A percentile compares a stretch with the other conserved stretches of the same genome.
These are phyloP conservation scores for Trichoderma sp. DNA, from an alignment of 2,329 filamentous ascomycete genomes.

Conservation along the genomic window DNA sequence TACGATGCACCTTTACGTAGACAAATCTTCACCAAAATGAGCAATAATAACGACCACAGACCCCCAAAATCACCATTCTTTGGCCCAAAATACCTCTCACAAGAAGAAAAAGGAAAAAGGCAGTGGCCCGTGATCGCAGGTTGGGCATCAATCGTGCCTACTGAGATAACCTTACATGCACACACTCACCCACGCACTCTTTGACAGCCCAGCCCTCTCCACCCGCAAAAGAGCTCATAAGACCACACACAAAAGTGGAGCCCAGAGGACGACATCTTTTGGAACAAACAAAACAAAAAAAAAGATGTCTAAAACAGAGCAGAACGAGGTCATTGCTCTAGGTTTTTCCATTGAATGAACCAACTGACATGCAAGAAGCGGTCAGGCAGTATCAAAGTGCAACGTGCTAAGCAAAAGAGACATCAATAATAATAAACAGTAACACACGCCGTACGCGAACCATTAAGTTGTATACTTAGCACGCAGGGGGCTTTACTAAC, in stretches of 20 bases:
- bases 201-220: not conserved
- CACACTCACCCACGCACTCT: not conserved
- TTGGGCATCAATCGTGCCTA: constrained; percentile 20
- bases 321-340: not conserved
- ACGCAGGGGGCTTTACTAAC: not conserved
- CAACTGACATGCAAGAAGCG: constrained; percentile 23
- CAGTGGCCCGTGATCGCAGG: constrained; percentile 18
- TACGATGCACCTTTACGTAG: not conserved
- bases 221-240: constrained; percentile 17
- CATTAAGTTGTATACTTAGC: not conserved
- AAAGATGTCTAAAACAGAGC: not conserved
- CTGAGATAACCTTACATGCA: constrained; percentile 7
- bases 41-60: not conserved
- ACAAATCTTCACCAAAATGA: not conserved
- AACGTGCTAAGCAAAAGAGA: not conserved
- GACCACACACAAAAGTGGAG: constrained; percentile 11
- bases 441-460: constrained; percentile 18
- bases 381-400: not conserved
- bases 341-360: not conserved
- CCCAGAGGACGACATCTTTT: not conserved
- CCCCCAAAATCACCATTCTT: not conserved
- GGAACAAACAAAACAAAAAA: not conserved
- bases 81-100: not conserved
- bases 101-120: too few species aligned
- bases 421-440: not conserved